Conservation (phyloP, 108 stramenopile genomes). For the Heterococcus sp. region DNA sequence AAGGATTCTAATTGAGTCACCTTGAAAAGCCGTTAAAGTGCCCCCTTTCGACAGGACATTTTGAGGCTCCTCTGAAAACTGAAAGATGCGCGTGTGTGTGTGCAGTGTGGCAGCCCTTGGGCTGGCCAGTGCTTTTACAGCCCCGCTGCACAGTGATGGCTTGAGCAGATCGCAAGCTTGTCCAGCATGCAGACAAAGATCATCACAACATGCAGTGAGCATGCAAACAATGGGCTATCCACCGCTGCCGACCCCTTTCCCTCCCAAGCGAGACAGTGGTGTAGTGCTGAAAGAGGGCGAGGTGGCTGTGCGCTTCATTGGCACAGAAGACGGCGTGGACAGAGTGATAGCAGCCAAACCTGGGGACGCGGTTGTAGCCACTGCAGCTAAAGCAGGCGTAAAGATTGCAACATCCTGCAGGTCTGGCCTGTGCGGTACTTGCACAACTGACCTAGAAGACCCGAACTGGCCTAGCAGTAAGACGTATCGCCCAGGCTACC, state of each 20-base stretch:
- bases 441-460: slow-evolving; percentile 46
- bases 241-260: background rate
- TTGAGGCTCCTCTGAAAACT: too few relatives aligned
- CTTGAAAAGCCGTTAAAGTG: too few relatives aligned
- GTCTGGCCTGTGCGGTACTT: slow-evolving; percentile 50
- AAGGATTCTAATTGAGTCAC: too few relatives aligned
- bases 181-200: too few relatives aligned
- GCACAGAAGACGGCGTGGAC: background rate
- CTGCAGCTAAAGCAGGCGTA: slow-evolving; percentile 37
- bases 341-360: background rate
- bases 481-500: slow-evolving; percentile 45
- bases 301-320: background rate
- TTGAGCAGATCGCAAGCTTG: too few relatives aligned
- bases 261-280: background rate
- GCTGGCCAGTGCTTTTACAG: too few relatives aligned
- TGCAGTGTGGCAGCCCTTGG: too few relatives aligned
- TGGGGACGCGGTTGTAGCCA: background rate
- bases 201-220: too few relatives aligned
- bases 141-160: too few relatives aligned
- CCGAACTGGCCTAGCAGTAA: slow-evolving; percentile 1
- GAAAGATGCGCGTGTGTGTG: too few relatives aligned
- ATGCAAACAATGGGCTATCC: background rate
- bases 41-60: too few relatives aligned
- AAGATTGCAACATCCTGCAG: slow-evolving; percentile 46
- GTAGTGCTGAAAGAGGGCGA: background rate